Base-by-base conservation (phyloP, 2,329 filamentous ascomycete genomes). In the Hymenoscyphus infarciens region DNA sequence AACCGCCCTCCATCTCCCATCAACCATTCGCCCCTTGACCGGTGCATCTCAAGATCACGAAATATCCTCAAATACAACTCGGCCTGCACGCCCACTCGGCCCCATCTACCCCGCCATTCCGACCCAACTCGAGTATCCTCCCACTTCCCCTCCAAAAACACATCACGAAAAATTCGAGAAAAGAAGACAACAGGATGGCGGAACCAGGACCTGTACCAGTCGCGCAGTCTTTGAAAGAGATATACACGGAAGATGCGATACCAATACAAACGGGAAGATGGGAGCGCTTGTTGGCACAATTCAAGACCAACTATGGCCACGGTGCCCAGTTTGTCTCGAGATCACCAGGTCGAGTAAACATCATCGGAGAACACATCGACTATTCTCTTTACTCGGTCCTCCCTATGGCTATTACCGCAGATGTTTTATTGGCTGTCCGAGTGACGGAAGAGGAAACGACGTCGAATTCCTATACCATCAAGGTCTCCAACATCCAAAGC, bases 291-390 rank as follows among this genome's bases (percentile, higher is more conserved):
- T 79, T 94, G 52, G 78, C 83, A 59, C 82, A 83, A 68, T 98
- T 98, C 77, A 80, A 87, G 68, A 77, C 83, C 63, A 79, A 78
- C 52, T 96, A 94, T 77, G 87, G 86, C 69, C 82, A 85, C 59
- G 79, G 82, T 16, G 87, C 93, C 45, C 83, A 90, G 63, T 97
- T 97, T 72, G 86, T 98, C 22, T 86, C 94, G 10, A 88, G 95
- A 66, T 97, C 93, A 61, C 95, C 95, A 1, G 95, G 95, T 64
- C 86, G 95, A 69, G 95, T 99, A 69, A 98, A 98, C 80, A 95
- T 99, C 73, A 97, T 99, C 74, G 95, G 95, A 76, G 95, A 99
- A 82, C 95, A 99, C 80, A 97, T 99, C 73, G 95, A 99, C 80
- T 99, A 99, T 80, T 97, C 92, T 15, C 85, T 99, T 22, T 99